These are phyloP conservation scores for Yamadazyma akitaensis DNA, from an alignment of 805 yeast species.

Conservation along the genomic window DNA sequence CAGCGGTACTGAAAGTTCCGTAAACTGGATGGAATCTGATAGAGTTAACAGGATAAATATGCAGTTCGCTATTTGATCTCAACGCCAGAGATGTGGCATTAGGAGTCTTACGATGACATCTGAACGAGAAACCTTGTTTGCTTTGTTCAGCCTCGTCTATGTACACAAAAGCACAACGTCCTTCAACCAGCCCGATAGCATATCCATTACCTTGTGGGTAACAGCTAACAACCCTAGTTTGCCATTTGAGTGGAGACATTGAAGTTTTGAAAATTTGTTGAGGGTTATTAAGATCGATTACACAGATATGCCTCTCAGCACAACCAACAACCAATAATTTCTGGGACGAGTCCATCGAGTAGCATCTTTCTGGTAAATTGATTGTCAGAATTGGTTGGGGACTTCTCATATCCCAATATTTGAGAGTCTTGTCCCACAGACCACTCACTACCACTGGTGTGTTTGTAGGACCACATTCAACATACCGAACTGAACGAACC, in stretches of 20 bases:
- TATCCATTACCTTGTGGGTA: conserved; percentile 91
- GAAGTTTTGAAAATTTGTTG: conserved; percentile 71
- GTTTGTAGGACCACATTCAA: conserved; percentile 80
- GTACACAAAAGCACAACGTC: conserved; percentile 92
- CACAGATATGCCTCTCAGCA: conserved; percentile 79
- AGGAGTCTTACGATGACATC: conserved; percentile 82
- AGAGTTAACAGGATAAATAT: conserved; percentile 75
- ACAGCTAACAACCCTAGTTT: conserved; percentile 79
- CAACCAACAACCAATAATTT: conserved; percentile 88
- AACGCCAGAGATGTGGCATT: conserved; percentile 25
- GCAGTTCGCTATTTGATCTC: conserved; percentile 44
- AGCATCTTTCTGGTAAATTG: conserved; percentile 84
- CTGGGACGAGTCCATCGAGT: conserved; percentile 80
- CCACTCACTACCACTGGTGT: conserved; percentile 84
- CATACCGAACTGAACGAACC: conserved; percentile 70
- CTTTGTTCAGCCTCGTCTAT: conserved; percentile 78
- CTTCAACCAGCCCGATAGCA: conserved; percentile 92
- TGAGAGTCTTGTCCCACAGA: conserved; percentile 93
- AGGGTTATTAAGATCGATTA: conserved; percentile 80
- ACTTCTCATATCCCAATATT: conserved; percentile 92
- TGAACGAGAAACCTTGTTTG: conserved; percentile 79
- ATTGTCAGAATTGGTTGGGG: conserved; percentile 79
- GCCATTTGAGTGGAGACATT: conserved; percentile 82
- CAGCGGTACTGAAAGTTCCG: conserved; percentile 92
- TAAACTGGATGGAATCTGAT: conserved; percentile 83